phyloP scores from a whole-genome alignment of 768 basidiomycete species.

The Suillus occidentalis region DNA sequence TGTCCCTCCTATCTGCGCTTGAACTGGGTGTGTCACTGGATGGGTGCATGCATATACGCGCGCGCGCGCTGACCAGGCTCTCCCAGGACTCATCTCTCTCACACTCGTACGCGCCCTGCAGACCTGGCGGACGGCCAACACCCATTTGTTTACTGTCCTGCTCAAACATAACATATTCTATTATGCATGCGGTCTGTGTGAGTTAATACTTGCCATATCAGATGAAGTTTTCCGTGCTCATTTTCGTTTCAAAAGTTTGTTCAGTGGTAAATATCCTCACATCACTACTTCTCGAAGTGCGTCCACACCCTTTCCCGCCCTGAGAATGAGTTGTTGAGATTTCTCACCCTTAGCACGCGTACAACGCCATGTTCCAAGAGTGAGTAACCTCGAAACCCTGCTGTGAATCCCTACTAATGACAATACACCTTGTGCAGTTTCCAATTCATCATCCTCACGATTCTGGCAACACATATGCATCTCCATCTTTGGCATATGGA shows the following conservation, averaged over 20 bases:
- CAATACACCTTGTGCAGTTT: background rate
- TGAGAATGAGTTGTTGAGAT: background rate
- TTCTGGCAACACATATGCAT: background rate
- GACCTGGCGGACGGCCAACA: background rate
- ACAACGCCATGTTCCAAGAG: background rate
- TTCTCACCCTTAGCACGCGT: background rate
- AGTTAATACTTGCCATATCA: background rate
- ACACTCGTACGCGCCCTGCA: slow-evolving; percentile 1
- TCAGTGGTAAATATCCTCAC: background rate
- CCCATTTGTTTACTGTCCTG: background rate
- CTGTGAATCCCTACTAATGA: background rate
- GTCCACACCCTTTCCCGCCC: background rate
- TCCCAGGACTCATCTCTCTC: background rate
- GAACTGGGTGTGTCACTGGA: background rate
- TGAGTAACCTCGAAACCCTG: background rate
- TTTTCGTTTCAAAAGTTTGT: background rate
- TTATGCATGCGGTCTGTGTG: background rate
- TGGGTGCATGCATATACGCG: background rate
- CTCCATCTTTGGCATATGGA: slow-evolving; percentile 3
- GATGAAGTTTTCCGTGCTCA: background rate
- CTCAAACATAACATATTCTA: background rate
- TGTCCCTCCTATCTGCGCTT: background rate
- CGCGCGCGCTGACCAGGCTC: background rate
- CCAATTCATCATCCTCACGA: background rate
- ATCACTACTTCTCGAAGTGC: background rate